Conservation (phyloP, 225 moss, liverwort and hornwort genomes). For the Sphagnum contortum region DNA sequence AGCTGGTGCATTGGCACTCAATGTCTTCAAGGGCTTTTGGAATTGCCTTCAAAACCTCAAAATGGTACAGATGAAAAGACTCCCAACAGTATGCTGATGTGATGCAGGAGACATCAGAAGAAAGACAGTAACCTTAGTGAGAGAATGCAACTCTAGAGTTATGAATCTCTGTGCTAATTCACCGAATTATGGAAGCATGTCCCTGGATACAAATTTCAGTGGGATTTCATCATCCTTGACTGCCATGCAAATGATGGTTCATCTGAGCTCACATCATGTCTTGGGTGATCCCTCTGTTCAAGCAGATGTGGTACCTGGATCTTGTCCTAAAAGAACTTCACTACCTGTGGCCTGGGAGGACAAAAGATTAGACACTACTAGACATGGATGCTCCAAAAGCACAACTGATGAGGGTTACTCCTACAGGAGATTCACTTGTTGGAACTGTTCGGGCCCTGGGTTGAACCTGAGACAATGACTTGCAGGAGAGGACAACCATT, state of each 20-base stretch:
- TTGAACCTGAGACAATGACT: constrained; percentile 6
- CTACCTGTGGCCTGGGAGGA: constrained; percentile 21
- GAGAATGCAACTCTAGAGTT: constrained; percentile 3
- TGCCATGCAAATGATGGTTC: constrained; percentile 18
- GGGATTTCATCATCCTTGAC: constrained; percentile 11
- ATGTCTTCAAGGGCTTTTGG: constrained; percentile 10
- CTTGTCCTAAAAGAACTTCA: constrained; percentile 6
- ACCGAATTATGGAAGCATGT: constrained; percentile 8
- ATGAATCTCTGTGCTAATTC: background rate
- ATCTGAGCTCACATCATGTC: constrained; percentile 46
- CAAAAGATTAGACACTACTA: constrained; percentile 26
- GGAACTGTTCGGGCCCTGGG: constrained; percentile 51
- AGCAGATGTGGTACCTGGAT: constrained; percentile 48
- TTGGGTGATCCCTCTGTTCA: constrained; percentile 66
- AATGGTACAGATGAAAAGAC: constrained; percentile 6
- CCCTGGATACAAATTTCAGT: constrained; percentile 9
- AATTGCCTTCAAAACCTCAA: constrained; percentile 8
- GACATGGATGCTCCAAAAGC: background rate
- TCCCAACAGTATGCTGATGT: background rate
- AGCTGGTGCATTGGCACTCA: constrained; percentile 14
- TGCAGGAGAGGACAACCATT: background rate
- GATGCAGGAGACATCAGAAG: background rate
- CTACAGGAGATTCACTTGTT: constrained; percentile 31
- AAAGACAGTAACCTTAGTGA: constrained; percentile 1
- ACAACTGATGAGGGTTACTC: constrained; percentile 4